Percentiles rank a stretch among this genome's conserved stretches.
These are phyloP conservation scores for Geotrichum europaeum DNA, from an alignment of 1,139 yeast genomes.

Conservation along the genomic window DNA sequence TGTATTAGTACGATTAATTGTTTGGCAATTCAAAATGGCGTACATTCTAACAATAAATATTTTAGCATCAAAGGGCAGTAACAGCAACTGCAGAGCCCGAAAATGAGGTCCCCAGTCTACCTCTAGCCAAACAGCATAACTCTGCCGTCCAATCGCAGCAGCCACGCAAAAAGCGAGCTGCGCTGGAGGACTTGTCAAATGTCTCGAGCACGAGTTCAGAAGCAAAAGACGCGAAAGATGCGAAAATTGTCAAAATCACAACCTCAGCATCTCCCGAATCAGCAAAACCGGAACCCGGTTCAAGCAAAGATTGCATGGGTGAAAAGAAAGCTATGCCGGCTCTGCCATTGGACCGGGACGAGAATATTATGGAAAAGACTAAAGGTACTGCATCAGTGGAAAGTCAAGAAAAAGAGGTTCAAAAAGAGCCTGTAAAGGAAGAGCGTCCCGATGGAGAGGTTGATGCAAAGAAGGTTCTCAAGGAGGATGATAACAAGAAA, in stretches of 20 bases:
- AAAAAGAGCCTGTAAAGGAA: background rate
- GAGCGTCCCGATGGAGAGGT: background rate
- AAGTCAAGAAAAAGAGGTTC: too few relatives aligned
- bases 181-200: slow-evolving; percentile 10
- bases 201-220: background rate
- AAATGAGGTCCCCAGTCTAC: background rate
- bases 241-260: background rate
- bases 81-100: slow-evolving; percentile 1
- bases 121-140: background rate
- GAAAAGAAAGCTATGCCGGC: background rate
- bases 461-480: background rate
- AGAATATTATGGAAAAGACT: background rate
- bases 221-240: background rate
- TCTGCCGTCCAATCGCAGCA: slow-evolving; percentile 4
- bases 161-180: slow-evolving; percentile 11
- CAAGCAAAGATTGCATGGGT: background rate
- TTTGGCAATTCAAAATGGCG: background rate
- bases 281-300: background rate
- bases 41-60: background rate
- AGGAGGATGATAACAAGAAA: background rate
- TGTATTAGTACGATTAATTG: background rate
- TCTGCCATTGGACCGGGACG: background rate
- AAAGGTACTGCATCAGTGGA: background rate
- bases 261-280: background rate
- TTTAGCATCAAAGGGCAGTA: background rate